Conservation (phyloP, 192 early-diverging fungal genomes). For the Kickxella alabastrina region DNA sequence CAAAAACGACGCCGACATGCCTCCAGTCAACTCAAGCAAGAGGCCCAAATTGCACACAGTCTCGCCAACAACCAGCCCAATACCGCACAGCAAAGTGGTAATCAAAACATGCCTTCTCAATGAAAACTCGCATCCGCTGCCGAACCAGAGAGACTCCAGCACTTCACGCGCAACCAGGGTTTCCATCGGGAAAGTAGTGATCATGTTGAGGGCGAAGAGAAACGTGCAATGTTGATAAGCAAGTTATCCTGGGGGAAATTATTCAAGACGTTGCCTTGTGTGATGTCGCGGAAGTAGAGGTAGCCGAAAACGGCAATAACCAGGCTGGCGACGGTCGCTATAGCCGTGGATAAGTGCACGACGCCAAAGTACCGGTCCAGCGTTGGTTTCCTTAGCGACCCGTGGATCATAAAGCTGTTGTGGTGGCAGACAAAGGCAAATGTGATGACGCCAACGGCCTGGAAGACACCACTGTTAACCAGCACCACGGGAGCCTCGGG, state of each 20-base stretch:
- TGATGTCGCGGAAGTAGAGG: constrained; percentile 78
- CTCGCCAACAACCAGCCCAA: constrained; percentile 66
- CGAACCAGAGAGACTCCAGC: constrained; percentile 54
- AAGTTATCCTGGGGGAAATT: constrained; percentile 76
- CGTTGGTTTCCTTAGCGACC: constrained; percentile 77
- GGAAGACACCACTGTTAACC: constrained; percentile 62
- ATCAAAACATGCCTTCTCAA: constrained; percentile 61
- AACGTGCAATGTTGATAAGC: constrained; percentile 83
- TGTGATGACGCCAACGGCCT: constrained; percentile 85
- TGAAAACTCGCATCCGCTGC: constrained; percentile 54
- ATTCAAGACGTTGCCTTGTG: constrained; percentile 84
- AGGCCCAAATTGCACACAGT: constrained; percentile 78
- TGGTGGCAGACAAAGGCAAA: constrained; percentile 98
- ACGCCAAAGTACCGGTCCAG: constrained; percentile 81
- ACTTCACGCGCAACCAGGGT: constrained; percentile 86
- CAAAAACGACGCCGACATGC: constrained; percentile 80
- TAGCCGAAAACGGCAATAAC: constrained; percentile 72
- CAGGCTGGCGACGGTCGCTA: constrained; percentile 68
- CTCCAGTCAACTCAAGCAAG: constrained; percentile 83
- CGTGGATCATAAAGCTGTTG: constrained; percentile 90
- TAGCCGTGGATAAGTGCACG: constrained; percentile 72
- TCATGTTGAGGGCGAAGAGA: constrained; percentile 91
- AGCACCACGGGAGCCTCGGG: constrained; percentile 28
- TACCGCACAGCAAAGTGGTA: constrained; percentile 63
- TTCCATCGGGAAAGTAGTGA: constrained; percentile 88